These are phyloP conservation scores for Stentor roeselii DNA, from an alignment of 73 alveolate genomes.

Conservation along the genomic window DNA sequence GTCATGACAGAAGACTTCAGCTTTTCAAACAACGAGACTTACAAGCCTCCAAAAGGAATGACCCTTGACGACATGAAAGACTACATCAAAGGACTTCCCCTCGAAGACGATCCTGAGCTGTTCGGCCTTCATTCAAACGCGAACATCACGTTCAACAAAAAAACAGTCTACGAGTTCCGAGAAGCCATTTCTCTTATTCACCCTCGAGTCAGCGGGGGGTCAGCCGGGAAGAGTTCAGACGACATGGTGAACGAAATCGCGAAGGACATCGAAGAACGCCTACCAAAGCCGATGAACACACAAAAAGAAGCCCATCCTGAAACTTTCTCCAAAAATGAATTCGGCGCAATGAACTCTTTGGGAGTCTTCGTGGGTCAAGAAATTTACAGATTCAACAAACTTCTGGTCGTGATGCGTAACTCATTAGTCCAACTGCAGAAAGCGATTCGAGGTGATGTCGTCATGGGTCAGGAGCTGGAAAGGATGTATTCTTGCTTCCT, in stretches of 20 bases:
- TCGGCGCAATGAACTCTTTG: slow-evolving; percentile 73
- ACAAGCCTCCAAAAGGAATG: slow-evolving; percentile 82
- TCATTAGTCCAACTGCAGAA: slow-evolving; percentile 69
- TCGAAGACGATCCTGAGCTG: slow-evolving; percentile 99
- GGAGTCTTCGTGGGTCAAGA: slow-evolving; percentile 95
- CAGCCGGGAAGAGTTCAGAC: slow-evolving; percentile 87
- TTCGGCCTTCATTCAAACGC: slow-evolving; percentile 99
- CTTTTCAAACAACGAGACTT: slow-evolving; percentile 82
- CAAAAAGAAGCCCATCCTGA: slow-evolving; percentile 61
- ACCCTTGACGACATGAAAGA: slow-evolving; percentile 69
- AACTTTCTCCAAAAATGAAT: slow-evolving; percentile 58
- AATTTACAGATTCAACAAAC: slow-evolving; percentile 89
- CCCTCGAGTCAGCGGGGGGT: slow-evolving; percentile 94
- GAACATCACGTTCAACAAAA: slow-evolving; percentile 92
- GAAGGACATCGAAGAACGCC: slow-evolving; percentile 64
- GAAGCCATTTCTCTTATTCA: slow-evolving; percentile 88
- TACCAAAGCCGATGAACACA: slow-evolving; percentile 66
- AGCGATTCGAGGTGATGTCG: slow-evolving; percentile 95
- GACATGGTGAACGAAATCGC: slow-evolving; percentile 88
- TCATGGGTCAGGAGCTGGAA: slow-evolving; percentile 92
- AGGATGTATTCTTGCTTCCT: slow-evolving; percentile 83
- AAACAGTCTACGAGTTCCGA: slow-evolving; percentile 91
- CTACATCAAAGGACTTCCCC: slow-evolving; percentile 92
- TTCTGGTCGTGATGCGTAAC: slow-evolving; percentile 71
- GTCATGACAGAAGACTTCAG: slow-evolving; percentile 43